Base-by-base conservation (phyloP, 2,329 filamentous ascomycete species). In the Myotisia sp. region DNA sequence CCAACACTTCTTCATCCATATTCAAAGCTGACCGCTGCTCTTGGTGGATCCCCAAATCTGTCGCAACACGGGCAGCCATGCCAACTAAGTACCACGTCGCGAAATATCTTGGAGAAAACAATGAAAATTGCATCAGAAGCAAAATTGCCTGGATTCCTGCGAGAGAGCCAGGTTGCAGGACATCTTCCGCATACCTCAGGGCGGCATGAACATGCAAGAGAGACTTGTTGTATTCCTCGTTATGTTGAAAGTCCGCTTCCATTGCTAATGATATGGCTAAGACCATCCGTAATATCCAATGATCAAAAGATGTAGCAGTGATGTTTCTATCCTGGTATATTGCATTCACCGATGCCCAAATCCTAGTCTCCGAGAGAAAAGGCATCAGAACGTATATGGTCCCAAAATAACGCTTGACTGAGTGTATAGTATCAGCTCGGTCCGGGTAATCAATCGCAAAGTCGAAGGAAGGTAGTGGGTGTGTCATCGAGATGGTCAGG, bases 81-180 rank as follows among this genome's bases (percentile, higher is more conserved):
- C 87, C 90, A 37, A 94, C 81, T 41, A 94, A 60, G 43, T 90
- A 86, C 86, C 90, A 95, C 47, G 79, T 84, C 49, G 93, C 85
- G 49, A 93, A 94, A 51, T 92, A 84, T 26, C 77, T 73, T 2
- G 87, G 86, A 47, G 95, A 86, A 32, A 93, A 66, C 63, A 90
- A 80, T 3, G 87, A 78, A 54, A 93, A 95, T 47, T 92, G 76
- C 0, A 84, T 85, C 34, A 95, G 70, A 2, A 95, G 65, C 2
- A 94, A 59, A 14, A 95, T 66, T 0, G 85, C 85, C 53, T 93
- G 86, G 10, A 95, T 84, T 46, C 90, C 87, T 1, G 73, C 71
- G 16, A 84, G 72, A 36, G 84, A 83, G 13, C 87, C 87, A 0
- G 87, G 87, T 46, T 78, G 77, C 16, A 98, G 67, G 6, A 92